phyloP scores from a whole-genome alignment of 2,329 filamentous ascomycete species.

The Sporothrix euskadiensis region DNA sequence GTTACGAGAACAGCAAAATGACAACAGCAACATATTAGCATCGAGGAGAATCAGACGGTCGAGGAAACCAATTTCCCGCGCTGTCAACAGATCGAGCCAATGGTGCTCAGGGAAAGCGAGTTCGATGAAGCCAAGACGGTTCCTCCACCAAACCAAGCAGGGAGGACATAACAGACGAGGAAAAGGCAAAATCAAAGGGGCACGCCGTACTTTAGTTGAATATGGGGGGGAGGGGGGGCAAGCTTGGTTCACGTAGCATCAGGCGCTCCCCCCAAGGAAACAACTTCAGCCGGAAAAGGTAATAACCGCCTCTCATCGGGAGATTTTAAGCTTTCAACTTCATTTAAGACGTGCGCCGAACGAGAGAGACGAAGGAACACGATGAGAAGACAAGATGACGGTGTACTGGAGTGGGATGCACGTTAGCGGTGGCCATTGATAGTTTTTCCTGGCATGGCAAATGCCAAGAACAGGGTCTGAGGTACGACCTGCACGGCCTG shows the following conservation, averaged over 20 bases:
- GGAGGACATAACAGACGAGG: not conserved
- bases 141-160: not conserved
- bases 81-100: not conserved
- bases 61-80: not conserved
- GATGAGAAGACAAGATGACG: not conserved
- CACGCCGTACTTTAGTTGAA: not conserved
- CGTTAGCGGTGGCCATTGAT: not conserved
- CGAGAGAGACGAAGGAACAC: not conserved
- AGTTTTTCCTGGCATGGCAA: not conserved
- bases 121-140: not conserved
- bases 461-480: not conserved
- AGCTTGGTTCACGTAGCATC: not conserved
- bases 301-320: conserved; percentile 17
- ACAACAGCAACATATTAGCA: not conserved
- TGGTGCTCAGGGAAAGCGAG: not conserved
- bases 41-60: not conserved
- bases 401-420: not conserved
- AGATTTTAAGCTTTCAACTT: conserved; percentile 19
- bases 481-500: not conserved
- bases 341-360: not conserved
- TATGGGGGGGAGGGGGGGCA: not conserved
- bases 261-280: not conserved
- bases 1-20: not conserved
- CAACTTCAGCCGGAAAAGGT: not conserved
- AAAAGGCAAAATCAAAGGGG: not conserved